Evolutionary conservation across 495 filamentous ascomycete genomes (phyloP).

Genomic region (Neurospora sp.): DNA sequence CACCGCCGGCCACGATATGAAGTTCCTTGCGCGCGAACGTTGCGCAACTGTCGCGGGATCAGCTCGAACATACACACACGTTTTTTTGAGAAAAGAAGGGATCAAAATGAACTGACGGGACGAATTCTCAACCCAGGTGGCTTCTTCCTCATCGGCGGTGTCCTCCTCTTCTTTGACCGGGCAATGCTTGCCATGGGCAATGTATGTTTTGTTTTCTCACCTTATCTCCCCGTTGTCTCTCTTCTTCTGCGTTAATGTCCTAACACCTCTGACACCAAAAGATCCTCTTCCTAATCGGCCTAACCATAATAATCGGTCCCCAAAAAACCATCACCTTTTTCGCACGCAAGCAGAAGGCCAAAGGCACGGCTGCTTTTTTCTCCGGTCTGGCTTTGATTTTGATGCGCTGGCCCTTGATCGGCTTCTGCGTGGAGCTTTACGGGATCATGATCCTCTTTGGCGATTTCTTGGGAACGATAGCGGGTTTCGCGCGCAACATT

Average conservation of each 20-base stretch:
- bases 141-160: conserved; percentile 86
- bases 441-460: conserved; percentile 90
- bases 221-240: too few relatives aligned
- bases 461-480: conserved; percentile 90
- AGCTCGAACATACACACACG: not conserved
- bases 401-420: conserved; percentile 76
- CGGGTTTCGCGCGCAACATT: conserved; percentile 71
- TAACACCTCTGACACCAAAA: too few relatives aligned
- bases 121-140: conserved; percentile 45
- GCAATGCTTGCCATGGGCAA: conserved; percentile 57
- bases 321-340: conserved; percentile 89
- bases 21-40: not conserved
- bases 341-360: conserved; percentile 80
- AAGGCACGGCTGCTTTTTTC: conserved; percentile 83
- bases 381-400: conserved; percentile 63
- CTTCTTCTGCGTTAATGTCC: too few relatives aligned
- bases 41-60: not conserved
- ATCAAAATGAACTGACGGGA: conserved; percentile 6
- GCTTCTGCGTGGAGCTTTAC: conserved; percentile 85
- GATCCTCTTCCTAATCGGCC: conserved; percentile 95
- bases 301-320: conserved; percentile 90
- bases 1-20: not conserved
- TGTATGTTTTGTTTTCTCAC: conserved; percentile 17
- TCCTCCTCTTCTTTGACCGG: conserved; percentile 94
- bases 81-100: not conserved